Percentiles rank a stretch among this genome's conserved stretches.
phyloP scores from a whole-genome alignment of 768 basidiomycete species.

The Nidularia sp. region DNA sequence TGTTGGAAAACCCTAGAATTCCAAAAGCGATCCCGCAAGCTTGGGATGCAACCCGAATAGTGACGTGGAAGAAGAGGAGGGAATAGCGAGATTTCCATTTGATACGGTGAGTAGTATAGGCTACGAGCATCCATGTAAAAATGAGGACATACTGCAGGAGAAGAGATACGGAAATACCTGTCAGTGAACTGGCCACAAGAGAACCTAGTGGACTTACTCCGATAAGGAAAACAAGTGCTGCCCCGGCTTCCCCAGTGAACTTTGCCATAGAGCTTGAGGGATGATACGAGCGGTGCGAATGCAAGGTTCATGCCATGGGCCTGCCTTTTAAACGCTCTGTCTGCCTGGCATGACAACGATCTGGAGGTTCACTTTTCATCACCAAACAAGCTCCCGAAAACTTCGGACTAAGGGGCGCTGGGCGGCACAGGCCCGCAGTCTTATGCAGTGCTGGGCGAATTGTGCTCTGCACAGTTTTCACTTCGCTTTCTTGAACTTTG shows the following conservation, averaged over 20 bases:
- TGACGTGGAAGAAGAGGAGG: slow-evolving; percentile 25
- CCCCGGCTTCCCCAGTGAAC: slow-evolving; percentile 18
- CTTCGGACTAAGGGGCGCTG: too few relatives aligned
- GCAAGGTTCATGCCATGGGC: too few relatives aligned
- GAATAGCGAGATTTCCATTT: slow-evolving; percentile 25
- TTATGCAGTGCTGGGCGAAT: too few relatives aligned
- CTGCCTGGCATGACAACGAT: too few relatives aligned
- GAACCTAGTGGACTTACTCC: neutral
- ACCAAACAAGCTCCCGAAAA: too few relatives aligned
- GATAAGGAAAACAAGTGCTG: slow-evolving; percentile 28
- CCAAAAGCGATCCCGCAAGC: slow-evolving; percentile 30
- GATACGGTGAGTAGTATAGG: slow-evolving; percentile 20
- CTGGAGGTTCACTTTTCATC: too few relatives aligned
- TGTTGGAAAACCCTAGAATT: slow-evolving; percentile 20
- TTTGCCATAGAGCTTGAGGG: slow-evolving; percentile 2
- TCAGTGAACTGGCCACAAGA: neutral
- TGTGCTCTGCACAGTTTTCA: too few relatives aligned
- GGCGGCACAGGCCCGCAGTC: too few relatives aligned
- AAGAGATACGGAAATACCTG: neutral
- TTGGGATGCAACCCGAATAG: slow-evolving; percentile 28
- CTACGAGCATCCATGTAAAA: slow-evolving; percentile 21
- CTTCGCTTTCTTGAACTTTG: too few relatives aligned
- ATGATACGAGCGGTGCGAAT: too few relatives aligned
- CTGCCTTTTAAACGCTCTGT: too few relatives aligned
- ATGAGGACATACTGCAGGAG: slow-evolving; percentile 20